phyloP scores from a whole-genome alignment of 1,139 yeast species.

The Kurtzmaniella natalensis region DNA sequence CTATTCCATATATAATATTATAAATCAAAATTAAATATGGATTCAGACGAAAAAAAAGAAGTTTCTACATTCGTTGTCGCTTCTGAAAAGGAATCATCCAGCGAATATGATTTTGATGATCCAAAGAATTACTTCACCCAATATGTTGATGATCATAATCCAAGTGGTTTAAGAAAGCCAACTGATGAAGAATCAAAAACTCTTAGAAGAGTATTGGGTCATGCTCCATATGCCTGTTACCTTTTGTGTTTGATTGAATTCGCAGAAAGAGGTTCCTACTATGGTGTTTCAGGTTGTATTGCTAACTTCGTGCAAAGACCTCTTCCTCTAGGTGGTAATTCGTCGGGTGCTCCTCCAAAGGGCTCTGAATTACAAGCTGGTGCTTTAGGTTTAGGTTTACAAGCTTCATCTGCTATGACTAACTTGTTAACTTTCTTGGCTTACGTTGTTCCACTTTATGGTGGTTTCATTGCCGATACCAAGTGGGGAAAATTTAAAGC shows the following conservation, averaged over 20 bases:
- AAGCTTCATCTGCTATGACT: constrained; percentile 36
- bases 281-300: constrained; percentile 37
- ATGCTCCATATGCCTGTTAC: constrained; percentile 24
- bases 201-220: constrained; percentile 36
- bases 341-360: constrained; percentile 38
- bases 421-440: constrained; percentile 38
- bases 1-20: no score
- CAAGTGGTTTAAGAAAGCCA: constrained; percentile 33
- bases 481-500: constrained; percentile 38
- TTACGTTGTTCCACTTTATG: constrained; percentile 38
- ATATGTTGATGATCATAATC: constrained; percentile 28
- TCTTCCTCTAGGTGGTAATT: constrained; percentile 46
- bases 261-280: constrained; percentile 46
- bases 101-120: constrained; percentile 15
- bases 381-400: constrained; percentile 37
- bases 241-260: constrained; percentile 41
- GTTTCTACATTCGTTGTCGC: no score
- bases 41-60: no score
- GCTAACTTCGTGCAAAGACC: constrained; percentile 45
- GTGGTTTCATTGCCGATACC: constrained; percentile 43
- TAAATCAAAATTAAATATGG: no score
- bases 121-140: constrained; percentile 21
- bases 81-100: no score
- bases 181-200: constrained; percentile 38
- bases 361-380: constrained; percentile 28